A percentile compares a stretch with the other conserved stretches of the same genome.
Evolutionary conservation across 2,329 filamentous ascomycete species (phyloP).

Genomic region (Orbilia brochopaga): DNA sequence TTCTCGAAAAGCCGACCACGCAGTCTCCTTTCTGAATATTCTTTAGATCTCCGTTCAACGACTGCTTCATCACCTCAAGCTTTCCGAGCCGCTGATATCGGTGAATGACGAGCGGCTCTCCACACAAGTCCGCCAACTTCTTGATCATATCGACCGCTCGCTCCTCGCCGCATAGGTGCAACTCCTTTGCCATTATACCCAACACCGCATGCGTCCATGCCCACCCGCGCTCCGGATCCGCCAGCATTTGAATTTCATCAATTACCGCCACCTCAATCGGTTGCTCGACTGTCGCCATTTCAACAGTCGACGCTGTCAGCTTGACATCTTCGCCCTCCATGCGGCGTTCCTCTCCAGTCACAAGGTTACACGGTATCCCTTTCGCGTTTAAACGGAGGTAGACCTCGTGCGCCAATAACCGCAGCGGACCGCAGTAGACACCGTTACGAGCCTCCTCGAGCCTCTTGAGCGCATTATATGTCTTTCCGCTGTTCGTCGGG

Average conservation of each 20-base stretch:
- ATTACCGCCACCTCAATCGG: conserved; percentile 87
- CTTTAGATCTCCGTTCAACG: conserved; percentile 69
- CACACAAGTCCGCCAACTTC: conserved; percentile 76
- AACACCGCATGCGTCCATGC: conserved; percentile 93
- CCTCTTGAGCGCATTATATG: conserved; percentile 86
- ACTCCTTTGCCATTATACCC: conserved; percentile 82
- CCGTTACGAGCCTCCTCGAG: conserved; percentile 77
- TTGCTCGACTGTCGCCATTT: conserved; percentile 73
- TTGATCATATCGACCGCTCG: conserved; percentile 79
- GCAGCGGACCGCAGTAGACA: conserved; percentile 87
- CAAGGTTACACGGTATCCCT: conserved; percentile 75
- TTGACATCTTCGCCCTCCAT: conserved; percentile 66
- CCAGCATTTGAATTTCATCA: conserved; percentile 98
- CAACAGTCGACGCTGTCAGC: conserved; percentile 88
- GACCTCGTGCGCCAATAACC: conserved; percentile 91
- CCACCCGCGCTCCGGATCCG: conserved; percentile 78
- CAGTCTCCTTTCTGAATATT: conserved; percentile 87
- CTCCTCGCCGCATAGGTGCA: conserved; percentile 92
- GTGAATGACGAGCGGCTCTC: conserved; percentile 82
- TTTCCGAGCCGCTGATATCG: conserved; percentile 83
- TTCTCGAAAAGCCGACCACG: conserved; percentile 81
- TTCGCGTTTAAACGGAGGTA: conserved; percentile 83
- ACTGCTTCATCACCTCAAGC: conserved; percentile 69
- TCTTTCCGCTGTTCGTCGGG: conserved; percentile 97
- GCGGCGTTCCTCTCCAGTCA: conserved; percentile 90